Conservation (phyloP, 306 rosid genomes). For the Sophora flavescens region DNA sequence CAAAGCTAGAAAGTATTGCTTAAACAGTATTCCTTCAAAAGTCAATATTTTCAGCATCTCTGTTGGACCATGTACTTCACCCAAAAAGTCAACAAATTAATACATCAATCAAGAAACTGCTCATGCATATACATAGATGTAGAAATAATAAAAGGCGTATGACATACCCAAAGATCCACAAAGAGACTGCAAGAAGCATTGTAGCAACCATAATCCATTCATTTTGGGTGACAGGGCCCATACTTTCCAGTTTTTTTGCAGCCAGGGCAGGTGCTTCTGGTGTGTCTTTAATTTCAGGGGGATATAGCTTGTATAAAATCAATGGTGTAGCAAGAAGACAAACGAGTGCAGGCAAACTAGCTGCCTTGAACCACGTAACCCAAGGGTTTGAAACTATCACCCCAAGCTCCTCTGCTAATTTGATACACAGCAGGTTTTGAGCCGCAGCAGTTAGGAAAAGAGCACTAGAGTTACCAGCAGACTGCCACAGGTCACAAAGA, state of each 20-base stretch:
- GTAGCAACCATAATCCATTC: constrained; percentile 92
- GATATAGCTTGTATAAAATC: constrained; percentile 79
- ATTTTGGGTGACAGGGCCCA: constrained; percentile 83
- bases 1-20: constrained; percentile 23
- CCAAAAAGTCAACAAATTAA: constrained; percentile 36
- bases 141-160: neutral
- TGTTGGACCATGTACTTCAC: neutral
- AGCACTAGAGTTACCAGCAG: constrained; percentile 95
- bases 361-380: constrained; percentile 93
- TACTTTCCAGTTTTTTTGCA: constrained; percentile 70
- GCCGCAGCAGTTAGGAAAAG: constrained; percentile 99
- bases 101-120: constrained; percentile 1
- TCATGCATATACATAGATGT: neutral
- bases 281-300: constrained; percentile 94
- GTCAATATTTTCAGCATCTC: constrained; percentile 35
- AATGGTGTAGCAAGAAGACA: constrained; percentile 83
- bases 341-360: constrained; percentile 80
- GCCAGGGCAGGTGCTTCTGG: constrained; percentile 98
- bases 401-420: constrained; percentile 91
- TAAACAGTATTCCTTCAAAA: constrained; percentile 29
- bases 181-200: constrained; percentile 92
- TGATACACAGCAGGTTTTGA: constrained; percentile 87
- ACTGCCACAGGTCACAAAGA: constrained; percentile 67
- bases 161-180: constrained; percentile 96
- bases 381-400: constrained; percentile 80